phyloP scores from a whole-genome alignment of 2,329 filamentous ascomycete genomes.

The Colletotrichum zoysiae region DNA sequence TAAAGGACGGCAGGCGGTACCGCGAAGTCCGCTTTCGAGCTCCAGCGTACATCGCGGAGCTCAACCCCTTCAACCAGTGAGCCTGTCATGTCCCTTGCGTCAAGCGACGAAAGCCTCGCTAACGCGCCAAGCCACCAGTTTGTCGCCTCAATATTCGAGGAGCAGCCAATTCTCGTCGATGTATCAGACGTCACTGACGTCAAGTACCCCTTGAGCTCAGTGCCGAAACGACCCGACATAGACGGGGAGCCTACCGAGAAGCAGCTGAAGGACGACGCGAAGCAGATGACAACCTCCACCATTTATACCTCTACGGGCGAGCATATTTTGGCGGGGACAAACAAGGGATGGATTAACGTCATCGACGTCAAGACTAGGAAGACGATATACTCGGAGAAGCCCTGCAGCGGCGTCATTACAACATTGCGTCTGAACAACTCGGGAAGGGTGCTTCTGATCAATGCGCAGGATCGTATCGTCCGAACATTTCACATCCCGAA shows the following conservation, averaged over 20 bases:
- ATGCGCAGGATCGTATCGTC: constrained; percentile 94
- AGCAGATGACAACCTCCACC: constrained; percentile 93
- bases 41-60: constrained; percentile 94
- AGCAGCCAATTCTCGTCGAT: constrained; percentile 90
- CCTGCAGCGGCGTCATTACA: constrained; percentile 89
- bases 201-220: constrained; percentile 84
- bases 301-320: constrained; percentile 88
- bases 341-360: constrained; percentile 95
- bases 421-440: constrained; percentile 87
- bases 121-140: constrained; percentile 70
- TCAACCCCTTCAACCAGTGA: constrained; percentile 91
- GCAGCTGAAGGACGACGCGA: constrained; percentile 90
- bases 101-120: constrained; percentile 2
- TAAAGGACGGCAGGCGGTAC: constrained; percentile 76
- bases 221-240: constrained; percentile 79
- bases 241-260: constrained; percentile 84
- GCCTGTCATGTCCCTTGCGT: constrained; percentile 44
- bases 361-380: constrained; percentile 85
- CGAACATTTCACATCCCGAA: constrained; percentile 92
- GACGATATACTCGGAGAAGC: constrained; percentile 89
- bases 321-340: constrained; percentile 92
- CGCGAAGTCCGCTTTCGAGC: constrained; percentile 92
- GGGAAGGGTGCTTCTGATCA: constrained; percentile 89
- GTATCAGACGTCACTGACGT: constrained; percentile 76
- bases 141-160: constrained; percentile 93